Evolutionary conservation across 805 yeast genomes (phyloP), one percentile per base, ranked within the genome.

Genomic region (Metschnikowia borealis): DNA sequence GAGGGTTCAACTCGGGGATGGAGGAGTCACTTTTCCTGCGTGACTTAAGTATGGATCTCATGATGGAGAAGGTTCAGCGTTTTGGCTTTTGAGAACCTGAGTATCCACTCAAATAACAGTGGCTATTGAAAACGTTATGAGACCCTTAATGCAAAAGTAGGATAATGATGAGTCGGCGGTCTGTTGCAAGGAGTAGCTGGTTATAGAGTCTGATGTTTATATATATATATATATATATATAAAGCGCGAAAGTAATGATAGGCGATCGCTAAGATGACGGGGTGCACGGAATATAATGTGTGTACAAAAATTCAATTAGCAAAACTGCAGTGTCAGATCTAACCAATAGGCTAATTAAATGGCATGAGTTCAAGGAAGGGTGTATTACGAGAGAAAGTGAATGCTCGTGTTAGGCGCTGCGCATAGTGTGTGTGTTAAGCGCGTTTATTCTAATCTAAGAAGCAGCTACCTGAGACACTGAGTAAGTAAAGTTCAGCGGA

Each of bases 41-140:
- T 13, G 59, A 46, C 48, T 56, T 57, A 23, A 58, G 49, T 7
- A 58, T 54, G 35, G 62, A 56, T 31, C 62, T 43, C 62, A 58
- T 58, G 6, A 18, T 21, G 17, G n/a, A 20, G 11, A n/a, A 11
- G 8, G 34, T n/a, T 33, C 15, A 14, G 29, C n/a, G 29, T 33
- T 20, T 21, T 11, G 23, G 29, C 14, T n/a, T 13, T 10, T 17
- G 23, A 7, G 23, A 18, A 13, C 18, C 23, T 37, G 23, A 11
- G 3, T 37, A 13, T 18, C 13, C 14, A 15, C 11, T 37, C n/a
- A 15, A 5, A 37, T 37, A 37, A 13, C n/a, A 37, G 39, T 18
- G 14, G 18, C 20, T 11, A 35, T 35, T 15, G 6, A 15, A 35
- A 35, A 35, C 13, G 13, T 13, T 7, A 35, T 6, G 20, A 15